Base-by-base conservation (phyloP, 495 filamentous ascomycete genomes). In the Aspergillus saccharolyticus region DNA sequence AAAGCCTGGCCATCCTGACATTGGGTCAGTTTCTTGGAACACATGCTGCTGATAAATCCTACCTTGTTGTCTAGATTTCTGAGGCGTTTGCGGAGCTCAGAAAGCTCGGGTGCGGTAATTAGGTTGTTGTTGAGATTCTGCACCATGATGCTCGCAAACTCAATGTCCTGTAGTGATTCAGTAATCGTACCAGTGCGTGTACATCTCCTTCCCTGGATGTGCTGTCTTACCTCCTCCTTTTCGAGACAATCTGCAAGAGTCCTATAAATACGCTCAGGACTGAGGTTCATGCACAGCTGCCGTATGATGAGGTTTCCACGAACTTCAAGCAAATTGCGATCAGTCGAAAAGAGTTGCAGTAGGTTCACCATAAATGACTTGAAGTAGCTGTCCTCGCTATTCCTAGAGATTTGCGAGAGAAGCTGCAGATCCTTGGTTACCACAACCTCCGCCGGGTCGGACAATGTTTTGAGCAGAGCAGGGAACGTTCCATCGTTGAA, bases 141-240 rank as follows among this genome's bases (percentile, higher is more conserved):
- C 22, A 99, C 91, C 95, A 99, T 99, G 63, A 97, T 99, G 61
- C 92, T 96, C 17, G 95, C 91, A 71, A 99, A 99, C 68, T 97
- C 95, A 30, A 97, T 80, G 67, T 99, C 94, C 76, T 85, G 47
- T 14, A 22, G 22, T 28, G n/a, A 42, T 19, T 24, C 44, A 25
- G 12, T 24, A n/a, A n/a, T n/a, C n/a, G n/a, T n/a, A n/a, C n/a
- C n/a, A n/a, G n/a, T n/a, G n/a, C n/a, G n/a, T n/a, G n/a, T n/a
- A n/a, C n/a, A n/a, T n/a, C n/a, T n/a, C n/a, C n/a, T n/a, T n/a
- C n/a, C 14, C 30, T 22, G 3, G 18, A 19, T 43, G 14, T 19
- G 22, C 10, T 45, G 25, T 65, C 75, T 44, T 44, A 83, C 82
- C 66, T 97, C 93, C 70, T 99, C 95, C 60, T 95, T 96, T 70